A percentile compares a stretch with the other conserved stretches of the same genome.
Conservation (phyloP, 2,329 filamentous ascomycete species). For the Pezicula neosporulosa region DNA sequence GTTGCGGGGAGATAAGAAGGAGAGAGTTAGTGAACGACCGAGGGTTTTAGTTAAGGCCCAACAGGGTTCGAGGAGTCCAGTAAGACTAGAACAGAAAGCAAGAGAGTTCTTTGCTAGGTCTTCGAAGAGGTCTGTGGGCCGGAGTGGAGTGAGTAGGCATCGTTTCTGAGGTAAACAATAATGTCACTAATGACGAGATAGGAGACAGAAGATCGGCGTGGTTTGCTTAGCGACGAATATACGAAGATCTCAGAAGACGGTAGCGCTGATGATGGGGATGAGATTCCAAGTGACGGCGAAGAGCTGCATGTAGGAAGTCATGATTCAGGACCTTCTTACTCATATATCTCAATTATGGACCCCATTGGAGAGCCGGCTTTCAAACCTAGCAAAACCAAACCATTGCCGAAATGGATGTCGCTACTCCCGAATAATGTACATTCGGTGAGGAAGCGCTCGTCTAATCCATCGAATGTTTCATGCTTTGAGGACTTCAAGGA, state of each 20-base stretch:
- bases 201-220: conserved; percentile 4
- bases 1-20: conserved; percentile 19
- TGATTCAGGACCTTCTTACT: conserved; percentile 12
- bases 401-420: conserved; percentile 40
- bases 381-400: conserved; percentile 45
- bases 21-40: conserved; percentile 3
- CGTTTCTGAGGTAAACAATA: too few species aligned
- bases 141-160: too few species aligned
- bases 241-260: conserved; percentile 17
- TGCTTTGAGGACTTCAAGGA: neutral
- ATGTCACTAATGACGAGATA: neutral
- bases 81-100: conserved; percentile 3
- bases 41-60: conserved; percentile 6
- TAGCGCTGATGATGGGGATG: conserved; percentile 5
- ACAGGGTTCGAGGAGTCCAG: conserved; percentile 2
- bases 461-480: neutral
- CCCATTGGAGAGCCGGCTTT: conserved; percentile 45
- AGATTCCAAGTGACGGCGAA: conserved; percentile 11
- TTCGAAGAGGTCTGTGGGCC: too few species aligned
- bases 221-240: conserved; percentile 15
- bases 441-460: neutral
- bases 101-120: too few species aligned
- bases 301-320: neutral
- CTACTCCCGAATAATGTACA: conserved; percentile 22
- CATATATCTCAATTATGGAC: conserved; percentile 49